phyloP scores from a whole-genome alignment of 2,329 filamentous ascomycete genomes.

The Cercospora zeae-maydis region DNA sequence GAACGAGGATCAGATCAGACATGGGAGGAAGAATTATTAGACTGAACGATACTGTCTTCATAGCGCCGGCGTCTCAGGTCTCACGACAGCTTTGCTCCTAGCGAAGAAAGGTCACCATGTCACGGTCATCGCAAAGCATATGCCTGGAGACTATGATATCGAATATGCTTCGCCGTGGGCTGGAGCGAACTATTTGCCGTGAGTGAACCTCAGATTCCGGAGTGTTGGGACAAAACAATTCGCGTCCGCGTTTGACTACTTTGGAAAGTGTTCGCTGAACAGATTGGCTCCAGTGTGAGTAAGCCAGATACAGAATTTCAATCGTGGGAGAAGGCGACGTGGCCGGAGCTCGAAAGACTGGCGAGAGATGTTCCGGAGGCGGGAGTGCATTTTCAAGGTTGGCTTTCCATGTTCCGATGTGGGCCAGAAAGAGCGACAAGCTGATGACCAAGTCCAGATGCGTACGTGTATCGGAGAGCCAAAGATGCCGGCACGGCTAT shows the following conservation, averaged over 20 bases:
- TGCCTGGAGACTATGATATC: slow-evolving; percentile 89
- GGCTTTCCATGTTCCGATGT: no score
- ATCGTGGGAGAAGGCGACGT: slow-evolving; percentile 44
- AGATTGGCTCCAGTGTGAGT: slow-evolving; percentile 33
- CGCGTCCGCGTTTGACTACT: background rate
- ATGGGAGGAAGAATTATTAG: no score
- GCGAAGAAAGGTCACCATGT: slow-evolving; percentile 58
- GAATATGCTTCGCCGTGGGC: slow-evolving; percentile 90
- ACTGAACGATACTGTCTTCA: background rate
- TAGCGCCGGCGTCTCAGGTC: slow-evolving; percentile 59
- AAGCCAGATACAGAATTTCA: slow-evolving; percentile 41
- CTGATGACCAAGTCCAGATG: slow-evolving; percentile 37
- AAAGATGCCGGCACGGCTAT: slow-evolving; percentile 58
- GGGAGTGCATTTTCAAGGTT: slow-evolving; percentile 70
- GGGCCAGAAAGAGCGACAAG: background rate
- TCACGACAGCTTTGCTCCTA: slow-evolving; percentile 62
- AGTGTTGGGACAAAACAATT: no score
- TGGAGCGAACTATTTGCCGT: slow-evolving; percentile 72
- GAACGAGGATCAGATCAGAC: no score
- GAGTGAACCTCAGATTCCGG: no score
- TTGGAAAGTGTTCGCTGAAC: slow-evolving; percentile 8
- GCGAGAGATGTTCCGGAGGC: slow-evolving; percentile 66
- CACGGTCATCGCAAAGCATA: slow-evolving; percentile 78
- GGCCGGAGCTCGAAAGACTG: slow-evolving; percentile 44
- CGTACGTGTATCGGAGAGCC: slow-evolving; percentile 54